Base-by-base conservation (phyloP, 495 filamentous ascomycete genomes). In the Daldinia caldariorum region DNA sequence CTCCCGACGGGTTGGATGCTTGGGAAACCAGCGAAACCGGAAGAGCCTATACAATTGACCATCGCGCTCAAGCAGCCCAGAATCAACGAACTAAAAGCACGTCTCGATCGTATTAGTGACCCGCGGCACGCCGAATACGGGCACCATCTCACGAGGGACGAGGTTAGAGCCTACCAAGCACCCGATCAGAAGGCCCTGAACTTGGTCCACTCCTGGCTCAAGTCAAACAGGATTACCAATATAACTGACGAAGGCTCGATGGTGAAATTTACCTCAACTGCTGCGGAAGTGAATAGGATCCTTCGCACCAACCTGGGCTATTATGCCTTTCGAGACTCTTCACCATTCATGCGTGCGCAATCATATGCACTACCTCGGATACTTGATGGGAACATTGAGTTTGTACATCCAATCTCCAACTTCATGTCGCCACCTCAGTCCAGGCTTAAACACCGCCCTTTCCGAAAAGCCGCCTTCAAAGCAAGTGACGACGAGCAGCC, bases 341-440 rank as follows among this genome's bases (percentile, higher is more conserved):
- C 70, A 8, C 13, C 74, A 43, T 43, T 70, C 70, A 56, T 81
- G n/a, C 76, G 79, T 8, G 73, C 81, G 13, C 71, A 61, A 29
- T 76, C 75, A 13, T 88, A 88, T 70, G 83, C 81, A 2, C 71
- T 88, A 0, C 86, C 86, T 1, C 70, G 71, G 8, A 70, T 74
- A 10, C 70, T 88, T 14, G 76, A 74, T 10, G 67, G 77, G 29
- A 72, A 75, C 71, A 78, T 82, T 62, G 77, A 78, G 55, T 83
- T 83, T 54, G 75, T 83, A 49, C 76, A 81, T 41, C 81, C 81
- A 3, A 57, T 83, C 62, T 72, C 77, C 20, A 76, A 81, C 67
- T 83, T 83, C 58, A 79, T 81, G 72, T 67, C 74, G 5, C 80
- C 78, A 29, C 58, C 55, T 43, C 59, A 50, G 37, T 63, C 56